Evolutionary conservation across 495 filamentous ascomycete species (phyloP).

Genomic region (Penicillium atrosanguineum): DNA sequence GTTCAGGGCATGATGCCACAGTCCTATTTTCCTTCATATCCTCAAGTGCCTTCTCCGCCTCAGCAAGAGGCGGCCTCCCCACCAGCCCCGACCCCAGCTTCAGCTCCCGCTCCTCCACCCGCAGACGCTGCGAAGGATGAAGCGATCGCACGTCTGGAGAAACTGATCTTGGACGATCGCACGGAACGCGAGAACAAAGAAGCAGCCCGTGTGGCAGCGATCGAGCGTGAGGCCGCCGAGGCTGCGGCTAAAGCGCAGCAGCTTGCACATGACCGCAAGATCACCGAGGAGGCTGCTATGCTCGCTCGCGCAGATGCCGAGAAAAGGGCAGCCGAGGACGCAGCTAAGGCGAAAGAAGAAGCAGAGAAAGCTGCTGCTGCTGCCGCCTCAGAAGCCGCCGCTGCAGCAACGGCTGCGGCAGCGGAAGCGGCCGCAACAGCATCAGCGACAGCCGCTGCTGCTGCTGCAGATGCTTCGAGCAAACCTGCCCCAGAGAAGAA

Average conservation of each 20-base stretch:
- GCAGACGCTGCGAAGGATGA: constrained; percentile 46
- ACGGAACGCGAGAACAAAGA: constrained; percentile 44
- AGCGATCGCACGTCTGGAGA: constrained; percentile 51
- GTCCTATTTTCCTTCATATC: constrained; percentile 35
- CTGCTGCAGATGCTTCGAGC: constrained; percentile 16
- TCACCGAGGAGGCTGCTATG: constrained; percentile 39
- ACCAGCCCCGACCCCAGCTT: constrained; percentile 15
- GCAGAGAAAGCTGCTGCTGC: constrained; percentile 24
- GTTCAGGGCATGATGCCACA: constrained; percentile 40
- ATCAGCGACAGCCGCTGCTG: constrained; percentile 13
- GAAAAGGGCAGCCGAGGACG: constrained; percentile 22
- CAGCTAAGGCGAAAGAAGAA: constrained; percentile 28
- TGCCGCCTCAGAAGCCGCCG: constrained; percentile 13
- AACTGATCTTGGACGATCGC: constrained; percentile 51
- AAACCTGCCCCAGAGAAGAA: constrained; percentile 49
- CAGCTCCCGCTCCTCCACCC: constrained; percentile 10
- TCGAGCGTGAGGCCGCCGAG: constrained; percentile 50
- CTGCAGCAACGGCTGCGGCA: constrained; percentile 11
- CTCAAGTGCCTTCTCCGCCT: constrained; percentile 34
- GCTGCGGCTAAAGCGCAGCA: constrained; percentile 50
- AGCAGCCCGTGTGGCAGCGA: constrained; percentile 34
- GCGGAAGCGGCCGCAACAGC: constrained; percentile 13
- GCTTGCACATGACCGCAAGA: constrained; percentile 41
- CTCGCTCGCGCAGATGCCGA: constrained; percentile 41
- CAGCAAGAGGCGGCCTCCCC: constrained; percentile 21